Evolutionary conservation across 208 protist species (phyloP).

Genomic region (Porcisia hertigi): DNA sequence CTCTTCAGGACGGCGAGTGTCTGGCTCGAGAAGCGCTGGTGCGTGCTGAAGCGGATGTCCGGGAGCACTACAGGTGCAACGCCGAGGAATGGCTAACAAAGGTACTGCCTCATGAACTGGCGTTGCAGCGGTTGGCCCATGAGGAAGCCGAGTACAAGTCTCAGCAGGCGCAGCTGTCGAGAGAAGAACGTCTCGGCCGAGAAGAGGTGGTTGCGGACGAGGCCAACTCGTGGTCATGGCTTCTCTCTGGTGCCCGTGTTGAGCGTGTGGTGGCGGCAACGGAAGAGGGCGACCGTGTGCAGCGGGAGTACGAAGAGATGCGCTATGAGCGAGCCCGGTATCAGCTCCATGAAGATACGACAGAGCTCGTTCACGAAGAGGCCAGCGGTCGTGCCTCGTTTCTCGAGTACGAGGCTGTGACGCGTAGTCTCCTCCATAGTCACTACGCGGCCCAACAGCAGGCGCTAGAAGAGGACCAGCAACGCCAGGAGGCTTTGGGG

Average conservation of each 20-base stretch:
- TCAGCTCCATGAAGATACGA: slow-evolving; percentile 15
- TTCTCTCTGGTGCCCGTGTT: slow-evolving; percentile 27
- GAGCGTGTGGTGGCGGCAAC: slow-evolving; percentile 34
- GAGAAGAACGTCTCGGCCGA: slow-evolving; percentile 10
- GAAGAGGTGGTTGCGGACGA: slow-evolving; percentile 11
- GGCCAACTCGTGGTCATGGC: slow-evolving; percentile 26
- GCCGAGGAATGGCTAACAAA: slow-evolving; percentile 18
- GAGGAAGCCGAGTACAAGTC: slow-evolving; percentile 10
- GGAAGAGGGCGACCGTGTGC: slow-evolving; percentile 38
- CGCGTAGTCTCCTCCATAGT: slow-evolving; percentile 14
- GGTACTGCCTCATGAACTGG: slow-evolving; percentile 15
- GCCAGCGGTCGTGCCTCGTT: slow-evolving; percentile 14
- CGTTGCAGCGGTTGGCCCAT: not conserved
- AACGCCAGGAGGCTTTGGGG: slow-evolving; percentile 8
- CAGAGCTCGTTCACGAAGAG: slow-evolving; percentile 31
- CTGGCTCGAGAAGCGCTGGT: slow-evolving; percentile 30
- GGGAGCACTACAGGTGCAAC: slow-evolving; percentile 22
- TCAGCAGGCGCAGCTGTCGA: not conserved
- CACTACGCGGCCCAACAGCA: slow-evolving; percentile 11
- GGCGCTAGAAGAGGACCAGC: slow-evolving; percentile 14
- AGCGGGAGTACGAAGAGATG: slow-evolving; percentile 31
- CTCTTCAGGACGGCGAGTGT: slow-evolving; percentile 19
- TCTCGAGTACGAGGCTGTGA: slow-evolving; percentile 22
- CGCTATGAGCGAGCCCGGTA: slow-evolving; percentile 9
- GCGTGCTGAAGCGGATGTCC: slow-evolving; percentile 24